A percentile compares a stretch with the other conserved stretches of the same genome.
phyloP scores from a whole-genome alignment of 176 grass and related monocot species.

The Avena sativa region DNA sequence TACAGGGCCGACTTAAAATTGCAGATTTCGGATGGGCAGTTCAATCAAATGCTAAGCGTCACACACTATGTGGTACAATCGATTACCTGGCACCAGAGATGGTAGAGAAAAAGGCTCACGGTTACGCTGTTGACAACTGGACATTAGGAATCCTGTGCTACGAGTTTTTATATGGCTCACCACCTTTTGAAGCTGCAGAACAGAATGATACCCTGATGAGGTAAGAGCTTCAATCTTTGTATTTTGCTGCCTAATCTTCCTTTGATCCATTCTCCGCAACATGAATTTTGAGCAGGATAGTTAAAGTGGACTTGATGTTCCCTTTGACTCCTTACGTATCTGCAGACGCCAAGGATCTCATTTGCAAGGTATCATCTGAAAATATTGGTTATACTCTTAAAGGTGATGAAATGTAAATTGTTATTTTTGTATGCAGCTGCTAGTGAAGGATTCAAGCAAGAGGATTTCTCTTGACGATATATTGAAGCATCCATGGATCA shows the following conservation, averaged over 20 bases:
- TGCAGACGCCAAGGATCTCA: constrained; percentile 84
- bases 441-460: constrained; percentile 94
- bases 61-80: constrained; percentile 92
- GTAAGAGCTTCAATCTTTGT: constrained; percentile 26
- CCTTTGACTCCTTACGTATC: constrained; percentile 67
- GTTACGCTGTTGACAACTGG: constrained; percentile 94
- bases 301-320: constrained; percentile 80
- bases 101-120: constrained; percentile 89
- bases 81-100: constrained; percentile 97
- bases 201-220: constrained; percentile 70
- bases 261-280: constrained; percentile 20
- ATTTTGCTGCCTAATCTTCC: not conserved
- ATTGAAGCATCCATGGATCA: constrained; percentile 83
- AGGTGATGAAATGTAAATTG: not conserved
- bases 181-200: constrained; percentile 82
- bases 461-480: constrained; percentile 81
- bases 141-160: constrained; percentile 91
- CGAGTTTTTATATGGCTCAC: constrained; percentile 86
- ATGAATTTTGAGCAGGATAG: constrained; percentile 72
- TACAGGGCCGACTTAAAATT: constrained; percentile 88
- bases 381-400: not conserved
- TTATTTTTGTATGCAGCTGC: constrained; percentile 57
- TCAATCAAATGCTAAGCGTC: constrained; percentile 70
- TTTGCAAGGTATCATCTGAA: constrained; percentile 66
- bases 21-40: constrained; percentile 98